Conservation (phyloP, 1,284 basidiomycete genomes). For the Cystobasidiaceae sp. region DNA sequence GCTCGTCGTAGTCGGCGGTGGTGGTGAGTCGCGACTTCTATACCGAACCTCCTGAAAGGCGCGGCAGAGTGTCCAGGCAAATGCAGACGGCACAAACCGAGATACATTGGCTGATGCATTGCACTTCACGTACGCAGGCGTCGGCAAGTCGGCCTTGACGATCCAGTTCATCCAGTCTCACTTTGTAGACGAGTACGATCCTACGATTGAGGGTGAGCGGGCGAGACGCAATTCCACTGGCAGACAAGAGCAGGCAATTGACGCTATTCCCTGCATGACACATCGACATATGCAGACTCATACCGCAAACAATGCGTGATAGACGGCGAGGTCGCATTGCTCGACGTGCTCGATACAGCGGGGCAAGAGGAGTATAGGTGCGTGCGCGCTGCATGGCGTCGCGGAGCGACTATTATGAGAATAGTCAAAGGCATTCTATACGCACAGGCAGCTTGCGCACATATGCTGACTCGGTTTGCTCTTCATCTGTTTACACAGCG, state of each 20-base stretch:
- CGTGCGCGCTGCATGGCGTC: slow-evolving; percentile 44
- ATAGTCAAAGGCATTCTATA: no score
- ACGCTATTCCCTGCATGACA: neutral
- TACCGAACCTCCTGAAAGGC: no score
- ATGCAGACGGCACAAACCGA: neutral
- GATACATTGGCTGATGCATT: slow-evolving; percentile 25
- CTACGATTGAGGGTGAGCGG: slow-evolving; percentile 88
- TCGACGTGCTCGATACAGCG: slow-evolving; percentile 97
- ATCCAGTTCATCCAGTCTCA: slow-evolving; percentile 89
- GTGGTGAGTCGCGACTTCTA: slow-evolving; percentile 73
- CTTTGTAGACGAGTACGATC: slow-evolving; percentile 98
- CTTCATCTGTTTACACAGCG: slow-evolving; percentile 56
- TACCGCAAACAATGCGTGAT: slow-evolving; percentile 95
- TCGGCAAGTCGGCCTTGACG: slow-evolving; percentile 92
- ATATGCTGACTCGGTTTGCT: neutral
- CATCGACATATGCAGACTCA: slow-evolving; percentile 56
- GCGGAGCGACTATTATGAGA: no score
- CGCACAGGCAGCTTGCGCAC: no score
- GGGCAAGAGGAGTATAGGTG: slow-evolving; percentile 98
- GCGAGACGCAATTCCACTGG: no score
- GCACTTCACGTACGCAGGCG: no score
- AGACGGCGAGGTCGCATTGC: slow-evolving; percentile 92
- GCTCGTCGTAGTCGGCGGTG: slow-evolving; percentile 94
- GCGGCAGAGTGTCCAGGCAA: no score
- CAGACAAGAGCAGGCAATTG: no score